phyloP scores from a whole-genome alignment of 139 green algal genomes.

The Trebouxia sp. region DNA sequence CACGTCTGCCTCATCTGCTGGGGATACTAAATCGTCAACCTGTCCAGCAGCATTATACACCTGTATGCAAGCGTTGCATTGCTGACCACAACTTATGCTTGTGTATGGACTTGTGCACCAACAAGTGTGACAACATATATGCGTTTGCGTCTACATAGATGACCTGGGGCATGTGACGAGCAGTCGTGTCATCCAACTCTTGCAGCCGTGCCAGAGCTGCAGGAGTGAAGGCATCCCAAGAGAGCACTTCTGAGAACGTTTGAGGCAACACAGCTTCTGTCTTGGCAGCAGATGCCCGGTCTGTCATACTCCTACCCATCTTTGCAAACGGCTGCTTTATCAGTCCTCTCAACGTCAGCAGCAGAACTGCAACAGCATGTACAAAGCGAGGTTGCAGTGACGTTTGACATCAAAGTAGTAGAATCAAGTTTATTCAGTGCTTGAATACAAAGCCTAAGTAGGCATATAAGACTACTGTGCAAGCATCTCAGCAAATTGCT shows the following conservation, averaged over 20 bases:
- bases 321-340: neutral
- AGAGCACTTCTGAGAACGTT: neutral
- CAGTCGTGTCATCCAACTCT: neutral
- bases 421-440: no score
- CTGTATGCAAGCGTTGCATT: neutral
- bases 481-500: no score
- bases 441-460: no score
- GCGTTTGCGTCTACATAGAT: neutral
- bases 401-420: no score
- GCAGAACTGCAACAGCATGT: no score
- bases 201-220: neutral
- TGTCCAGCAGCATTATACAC: neutral
- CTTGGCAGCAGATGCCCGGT: neutral
- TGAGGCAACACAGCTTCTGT: neutral
- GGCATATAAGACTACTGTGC: no score
- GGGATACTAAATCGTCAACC: neutral
- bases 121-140: no score
- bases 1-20: conserved; percentile 14
- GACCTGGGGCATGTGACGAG: neutral
- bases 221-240: neutral
- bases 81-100: neutral
- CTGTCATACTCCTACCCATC: neutral
- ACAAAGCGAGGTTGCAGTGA: no score
- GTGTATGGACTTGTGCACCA: no score
- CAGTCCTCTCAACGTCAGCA: neutral